Conservation (phyloP, 345 rosid genomes). For the Gossypium ekmanianum region DNA sequence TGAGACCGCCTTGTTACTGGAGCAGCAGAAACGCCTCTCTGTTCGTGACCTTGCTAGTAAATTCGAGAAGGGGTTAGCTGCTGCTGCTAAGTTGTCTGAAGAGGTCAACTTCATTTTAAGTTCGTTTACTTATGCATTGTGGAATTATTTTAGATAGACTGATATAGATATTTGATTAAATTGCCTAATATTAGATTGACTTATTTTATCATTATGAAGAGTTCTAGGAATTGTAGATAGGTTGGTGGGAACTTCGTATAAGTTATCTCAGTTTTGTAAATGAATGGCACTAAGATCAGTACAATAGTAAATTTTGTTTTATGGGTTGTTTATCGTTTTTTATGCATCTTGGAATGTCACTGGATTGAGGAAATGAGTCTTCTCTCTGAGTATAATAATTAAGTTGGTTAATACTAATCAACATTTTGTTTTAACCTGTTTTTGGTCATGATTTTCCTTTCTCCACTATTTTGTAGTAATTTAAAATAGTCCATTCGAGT, state of each 20-base stretch:
- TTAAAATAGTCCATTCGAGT: not conserved
- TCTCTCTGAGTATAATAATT: not conserved
- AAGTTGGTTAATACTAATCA: constrained; percentile 21
- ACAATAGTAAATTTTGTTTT: not conserved
- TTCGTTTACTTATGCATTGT: constrained; percentile 12
- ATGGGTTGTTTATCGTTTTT: not conserved
- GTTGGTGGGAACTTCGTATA: not conserved
- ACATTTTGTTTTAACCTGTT: constrained; percentile 20
- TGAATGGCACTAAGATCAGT: not conserved
- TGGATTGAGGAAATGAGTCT: constrained; percentile 1
- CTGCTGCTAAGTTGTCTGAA: constrained; percentile 91
- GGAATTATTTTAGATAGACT: not conserved
- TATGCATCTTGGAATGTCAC: not conserved
- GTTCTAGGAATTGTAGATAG: not conserved
- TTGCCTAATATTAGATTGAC: not conserved
- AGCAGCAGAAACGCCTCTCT: constrained; percentile 89
- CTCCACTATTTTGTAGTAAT: constrained; percentile 12
- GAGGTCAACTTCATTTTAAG: constrained; percentile 45
- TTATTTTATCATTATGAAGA: not conserved
- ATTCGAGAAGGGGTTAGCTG: constrained; percentile 93
- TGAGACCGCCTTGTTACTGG: constrained; percentile 81
- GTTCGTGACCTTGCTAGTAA: constrained; percentile 92
- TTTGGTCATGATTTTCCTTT: not conserved
- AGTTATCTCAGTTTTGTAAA: constrained; percentile 63
- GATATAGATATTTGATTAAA: not conserved